Evolutionary conservation across 164 flowering plant genomes (phyloP).

Genomic region (Hamamelis virginiana): DNA sequence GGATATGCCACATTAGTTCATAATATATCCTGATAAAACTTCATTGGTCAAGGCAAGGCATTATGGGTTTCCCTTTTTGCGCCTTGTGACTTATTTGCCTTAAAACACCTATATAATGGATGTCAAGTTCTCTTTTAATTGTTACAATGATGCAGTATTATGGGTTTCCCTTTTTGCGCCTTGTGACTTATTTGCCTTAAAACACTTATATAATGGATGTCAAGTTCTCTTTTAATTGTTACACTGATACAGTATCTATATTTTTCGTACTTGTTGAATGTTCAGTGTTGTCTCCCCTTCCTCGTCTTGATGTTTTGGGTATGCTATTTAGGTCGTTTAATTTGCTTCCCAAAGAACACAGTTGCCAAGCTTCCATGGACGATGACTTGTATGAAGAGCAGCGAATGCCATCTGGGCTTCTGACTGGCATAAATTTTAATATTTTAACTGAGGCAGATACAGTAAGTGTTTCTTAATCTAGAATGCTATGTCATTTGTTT

Average conservation of each 20-base stretch:
- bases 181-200: background rate
- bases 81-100: background rate
- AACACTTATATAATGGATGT: background rate
- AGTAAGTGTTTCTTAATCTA: conserved; percentile 36
- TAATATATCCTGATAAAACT: background rate
- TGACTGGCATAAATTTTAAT: conserved; percentile 45
- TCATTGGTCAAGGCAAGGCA: background rate
- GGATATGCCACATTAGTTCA: background rate
- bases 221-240: background rate
- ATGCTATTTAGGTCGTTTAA: conserved; percentile 4
- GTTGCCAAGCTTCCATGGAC: conserved; percentile 37
- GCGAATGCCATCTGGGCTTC: conserved; percentile 37
- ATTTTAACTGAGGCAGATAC: conserved; percentile 49
- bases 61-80: background rate
- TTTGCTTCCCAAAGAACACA: background rate
- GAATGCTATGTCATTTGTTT: background rate
- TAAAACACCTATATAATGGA: background rate
- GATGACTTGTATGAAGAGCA: conserved; percentile 26
- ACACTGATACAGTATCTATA: background rate
- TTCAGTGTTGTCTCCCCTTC: background rate
- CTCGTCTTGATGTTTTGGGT: background rate
- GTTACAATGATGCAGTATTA: too few species aligned
- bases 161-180: background rate
- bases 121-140: too few species aligned
- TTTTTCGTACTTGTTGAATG: background rate